phyloP scores from a whole-genome alignment of 1,284 basidiomycete species.

The Lentinula novae-zelandiae region DNA sequence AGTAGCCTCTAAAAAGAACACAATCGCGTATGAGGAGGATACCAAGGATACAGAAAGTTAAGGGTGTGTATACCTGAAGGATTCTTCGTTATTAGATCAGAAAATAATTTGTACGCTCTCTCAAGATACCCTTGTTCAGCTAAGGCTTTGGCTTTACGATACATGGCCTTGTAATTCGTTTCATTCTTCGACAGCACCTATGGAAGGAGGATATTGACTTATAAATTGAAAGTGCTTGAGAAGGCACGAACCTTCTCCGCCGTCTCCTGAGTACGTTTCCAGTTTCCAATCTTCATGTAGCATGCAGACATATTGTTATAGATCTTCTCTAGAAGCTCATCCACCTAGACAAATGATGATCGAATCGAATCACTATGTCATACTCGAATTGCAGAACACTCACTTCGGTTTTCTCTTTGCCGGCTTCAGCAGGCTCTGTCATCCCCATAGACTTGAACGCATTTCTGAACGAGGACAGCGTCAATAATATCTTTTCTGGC shows the following conservation, averaged over 20 bases:
- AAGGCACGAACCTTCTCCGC: slow-evolving; percentile 58
- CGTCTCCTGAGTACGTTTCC: slow-evolving; percentile 70
- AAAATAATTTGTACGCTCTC: slow-evolving; percentile 60
- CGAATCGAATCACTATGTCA: neutral
- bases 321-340: slow-evolving; percentile 72
- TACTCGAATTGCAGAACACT: slow-evolving; percentile 6
- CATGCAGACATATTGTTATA: slow-evolving; percentile 80
- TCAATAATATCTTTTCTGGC: neutral
- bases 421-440: slow-evolving; percentile 30
- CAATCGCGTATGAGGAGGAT: neutral
- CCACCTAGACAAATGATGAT: slow-evolving; percentile 41
- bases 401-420: slow-evolving; percentile 52
- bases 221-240: no score
- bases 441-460: slow-evolving; percentile 48
- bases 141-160: slow-evolving; percentile 75
- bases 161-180: slow-evolving; percentile 72
- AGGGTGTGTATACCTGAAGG: slow-evolving; percentile 41
- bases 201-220: neutral
- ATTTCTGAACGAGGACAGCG: slow-evolving; percentile 32
- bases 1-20: slow-evolving; percentile 43
- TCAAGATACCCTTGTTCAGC: slow-evolving; percentile 73
- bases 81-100: slow-evolving; percentile 60
- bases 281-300: slow-evolving; percentile 72
- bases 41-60: neutral
- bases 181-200: slow-evolving; percentile 72